phyloP scores from a whole-genome alignment of 495 filamentous ascomycete species.

The Pyrenula massariospora region DNA sequence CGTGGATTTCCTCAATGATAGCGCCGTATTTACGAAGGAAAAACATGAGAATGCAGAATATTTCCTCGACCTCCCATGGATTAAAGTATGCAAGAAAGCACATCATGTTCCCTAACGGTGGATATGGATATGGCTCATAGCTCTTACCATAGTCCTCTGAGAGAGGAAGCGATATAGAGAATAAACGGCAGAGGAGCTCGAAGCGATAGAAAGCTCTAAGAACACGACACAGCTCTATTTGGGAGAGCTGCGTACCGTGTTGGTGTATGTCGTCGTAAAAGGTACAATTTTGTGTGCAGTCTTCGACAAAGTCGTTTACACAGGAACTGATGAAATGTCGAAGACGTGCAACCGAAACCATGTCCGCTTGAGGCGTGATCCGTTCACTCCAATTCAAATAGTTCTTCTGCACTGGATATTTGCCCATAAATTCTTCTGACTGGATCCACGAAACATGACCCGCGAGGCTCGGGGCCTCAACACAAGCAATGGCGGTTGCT shows the following conservation, averaged over 20 bases:
- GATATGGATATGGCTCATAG: background rate
- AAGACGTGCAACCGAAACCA: too few species aligned
- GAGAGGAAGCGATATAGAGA: background rate
- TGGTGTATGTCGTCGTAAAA: background rate
- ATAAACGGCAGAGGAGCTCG: background rate
- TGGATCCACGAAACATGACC: background rate
- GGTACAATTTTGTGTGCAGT: background rate
- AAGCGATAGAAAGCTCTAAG: background rate
- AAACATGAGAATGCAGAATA: background rate
- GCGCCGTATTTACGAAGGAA: background rate
- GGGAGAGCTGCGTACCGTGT: background rate
- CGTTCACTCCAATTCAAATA: background rate
- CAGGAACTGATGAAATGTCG: background rate
- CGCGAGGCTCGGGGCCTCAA: background rate
- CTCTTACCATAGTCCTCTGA: background rate
- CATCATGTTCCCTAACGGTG: background rate
- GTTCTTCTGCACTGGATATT: background rate
- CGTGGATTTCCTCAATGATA: background rate
- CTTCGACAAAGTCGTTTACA: background rate
- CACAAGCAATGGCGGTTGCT: background rate
- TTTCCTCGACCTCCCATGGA: background rate
- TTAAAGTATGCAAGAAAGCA: background rate
- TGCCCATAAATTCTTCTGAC: background rate
- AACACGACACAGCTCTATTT: background rate
- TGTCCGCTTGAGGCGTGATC: too few species aligned